phyloP scores from a whole-genome alignment of 106 monocot genomes.

The Alisma plantagoaquatica region DNA sequence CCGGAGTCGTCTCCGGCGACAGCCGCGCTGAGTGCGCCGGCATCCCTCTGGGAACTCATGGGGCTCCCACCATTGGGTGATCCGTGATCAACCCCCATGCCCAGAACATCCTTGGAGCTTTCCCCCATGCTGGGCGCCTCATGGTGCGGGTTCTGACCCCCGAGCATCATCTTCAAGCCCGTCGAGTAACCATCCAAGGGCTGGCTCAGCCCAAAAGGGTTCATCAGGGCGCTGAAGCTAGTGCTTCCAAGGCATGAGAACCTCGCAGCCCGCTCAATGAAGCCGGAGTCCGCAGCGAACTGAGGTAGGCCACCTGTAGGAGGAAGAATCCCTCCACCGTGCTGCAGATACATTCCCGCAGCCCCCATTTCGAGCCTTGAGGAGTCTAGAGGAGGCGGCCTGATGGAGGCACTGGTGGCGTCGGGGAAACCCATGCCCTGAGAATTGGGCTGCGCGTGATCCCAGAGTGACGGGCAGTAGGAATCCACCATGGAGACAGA shows the following conservation, averaged over 20 bases:
- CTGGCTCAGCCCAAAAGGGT: conserved; percentile 10
- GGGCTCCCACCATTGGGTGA: conserved; percentile 18
- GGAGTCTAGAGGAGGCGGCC: no score
- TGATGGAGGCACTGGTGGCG: conserved; percentile 5
- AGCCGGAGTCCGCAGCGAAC: conserved; percentile 46
- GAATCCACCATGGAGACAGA: conserved; percentile 24
- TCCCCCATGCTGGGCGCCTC: conserved; percentile 11
- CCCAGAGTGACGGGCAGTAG: conserved; percentile 23
- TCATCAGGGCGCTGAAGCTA: conserved; percentile 8
- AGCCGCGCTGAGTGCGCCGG: no score
- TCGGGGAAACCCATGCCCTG: conserved; percentile 6
- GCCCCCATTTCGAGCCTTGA: conserved; percentile 16
- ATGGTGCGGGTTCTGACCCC: conserved; percentile 11
- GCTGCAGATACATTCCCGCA: conserved; percentile 11
- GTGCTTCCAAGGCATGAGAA: conserved; percentile 44
- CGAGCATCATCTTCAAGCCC: background rate
- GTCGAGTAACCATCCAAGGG: conserved; percentile 5
- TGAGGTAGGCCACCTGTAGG: conserved; percentile 30
- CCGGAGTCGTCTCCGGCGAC: conserved; percentile 5
- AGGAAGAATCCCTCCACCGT: conserved; percentile 13
- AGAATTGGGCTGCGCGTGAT: conserved; percentile 10
- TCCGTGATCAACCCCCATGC: conserved; percentile 4
- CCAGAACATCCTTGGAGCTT: conserved; percentile 2
- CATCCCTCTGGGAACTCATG: conserved; percentile 8
- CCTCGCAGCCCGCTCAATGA: conserved; percentile 66